A percentile compares a stretch with the other conserved stretches of the same genome.
These are phyloP conservation scores for Aspergillus novoparasiticus DNA, from an alignment of 2,329 filamentous ascomycete species.

Conservation along the genomic window DNA sequence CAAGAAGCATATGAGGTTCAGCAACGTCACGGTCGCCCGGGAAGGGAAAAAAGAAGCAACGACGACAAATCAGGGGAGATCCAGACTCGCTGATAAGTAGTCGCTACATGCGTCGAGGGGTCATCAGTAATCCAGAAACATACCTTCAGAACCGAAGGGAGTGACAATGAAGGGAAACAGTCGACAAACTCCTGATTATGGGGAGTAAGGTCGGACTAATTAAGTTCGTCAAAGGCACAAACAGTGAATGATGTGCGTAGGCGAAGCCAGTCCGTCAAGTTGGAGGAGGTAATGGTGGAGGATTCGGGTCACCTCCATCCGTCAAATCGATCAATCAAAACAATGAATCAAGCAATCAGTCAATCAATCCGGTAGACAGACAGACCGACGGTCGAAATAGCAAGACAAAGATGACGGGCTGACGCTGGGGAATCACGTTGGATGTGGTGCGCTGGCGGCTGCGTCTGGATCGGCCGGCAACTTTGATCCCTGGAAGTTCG, in stretches of 20 bases:
- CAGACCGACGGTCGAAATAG: neutral
- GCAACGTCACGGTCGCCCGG: neutral
- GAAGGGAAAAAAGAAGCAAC: neutral
- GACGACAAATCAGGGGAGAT: neutral
- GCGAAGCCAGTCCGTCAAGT: conserved; percentile 22
- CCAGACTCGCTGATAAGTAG: neutral
- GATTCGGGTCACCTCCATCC: conserved; percentile 2
- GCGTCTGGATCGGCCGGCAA: conserved; percentile 30
- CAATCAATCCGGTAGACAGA: neutral
- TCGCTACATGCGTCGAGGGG: neutral
- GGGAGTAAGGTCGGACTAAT: conserved; percentile 18
- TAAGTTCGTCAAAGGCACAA: conserved; percentile 17
- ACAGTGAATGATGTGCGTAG: conserved; percentile 18
- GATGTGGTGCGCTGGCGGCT: conserved; percentile 25
- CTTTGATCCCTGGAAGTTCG: conserved; percentile 24
- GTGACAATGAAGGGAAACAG: conserved; percentile 29
- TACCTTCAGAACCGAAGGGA: conserved; percentile 38
- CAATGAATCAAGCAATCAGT: conserved; percentile 15
- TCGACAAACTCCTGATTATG: conserved; percentile 19
- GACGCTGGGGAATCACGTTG: conserved; percentile 22
- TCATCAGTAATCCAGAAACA: conserved; percentile 14
- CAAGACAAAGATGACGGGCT: conserved; percentile 15
- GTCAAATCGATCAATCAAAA: conserved; percentile 16
- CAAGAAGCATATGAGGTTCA: neutral
- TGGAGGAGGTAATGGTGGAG: conserved; percentile 12